phyloP scores from a whole-genome alignment of 1,139 yeast species.

The Eremothecium cymbalariae region DNA sequence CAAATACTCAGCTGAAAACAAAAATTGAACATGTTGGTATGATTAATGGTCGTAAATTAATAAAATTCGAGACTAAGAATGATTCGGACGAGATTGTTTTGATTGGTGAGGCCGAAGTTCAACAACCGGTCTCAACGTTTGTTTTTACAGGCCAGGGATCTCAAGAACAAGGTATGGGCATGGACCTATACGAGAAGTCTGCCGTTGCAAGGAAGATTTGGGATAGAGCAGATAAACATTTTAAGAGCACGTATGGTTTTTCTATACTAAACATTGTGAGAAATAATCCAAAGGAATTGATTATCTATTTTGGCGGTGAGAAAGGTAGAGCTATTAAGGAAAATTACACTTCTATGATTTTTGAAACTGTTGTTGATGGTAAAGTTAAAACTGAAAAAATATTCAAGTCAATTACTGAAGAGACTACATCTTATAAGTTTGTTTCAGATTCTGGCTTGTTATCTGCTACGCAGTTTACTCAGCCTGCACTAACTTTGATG shows the following conservation, averaged over 20 bases:
- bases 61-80: constrained; percentile 83
- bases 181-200: constrained; percentile 89
- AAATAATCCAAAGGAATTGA: constrained; percentile 91
- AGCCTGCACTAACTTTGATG: constrained; percentile 98
- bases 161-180: constrained; percentile 99
- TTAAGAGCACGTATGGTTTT: constrained; percentile 90
- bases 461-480: constrained; percentile 98
- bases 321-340: constrained; percentile 92
- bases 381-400: constrained; percentile 84
- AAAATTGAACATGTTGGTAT: constrained; percentile 93
- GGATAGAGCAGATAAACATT: constrained; percentile 96
- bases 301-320: constrained; percentile 96
- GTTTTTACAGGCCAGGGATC: constrained; percentile 99
- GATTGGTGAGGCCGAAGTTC: constrained; percentile 95
- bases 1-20: constrained; percentile 84
- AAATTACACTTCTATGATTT: constrained; percentile 94
- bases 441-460: constrained; percentile 89
- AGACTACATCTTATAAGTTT: constrained; percentile 79
- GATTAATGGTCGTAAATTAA: constrained; percentile 97
- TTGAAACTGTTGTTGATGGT: constrained; percentile 88
- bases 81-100: constrained; percentile 74
- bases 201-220: constrained; percentile 92
- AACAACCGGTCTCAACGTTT: constrained; percentile 92
- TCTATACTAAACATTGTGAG: constrained; percentile 91
- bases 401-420: constrained; percentile 80